Conservation (phyloP, 148 eudicot genomes). For the Talinum fruticosum region DNA sequence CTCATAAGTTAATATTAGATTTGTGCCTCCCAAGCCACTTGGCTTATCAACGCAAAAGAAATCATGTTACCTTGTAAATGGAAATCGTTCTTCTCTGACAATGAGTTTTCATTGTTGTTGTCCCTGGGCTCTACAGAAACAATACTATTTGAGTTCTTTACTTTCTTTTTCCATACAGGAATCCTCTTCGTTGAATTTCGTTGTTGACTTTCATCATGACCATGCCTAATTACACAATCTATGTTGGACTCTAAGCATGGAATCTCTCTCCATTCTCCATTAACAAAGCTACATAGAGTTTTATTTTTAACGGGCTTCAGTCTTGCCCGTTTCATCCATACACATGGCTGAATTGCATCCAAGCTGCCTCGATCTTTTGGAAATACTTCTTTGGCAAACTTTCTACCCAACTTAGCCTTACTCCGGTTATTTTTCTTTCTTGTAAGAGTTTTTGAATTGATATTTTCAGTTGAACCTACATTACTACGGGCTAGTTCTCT, state of each 20-base stretch:
- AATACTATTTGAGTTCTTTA: neutral
- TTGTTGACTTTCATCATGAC: slow-evolving; percentile 12
- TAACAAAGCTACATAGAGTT: neutral
- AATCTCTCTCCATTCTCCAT: slow-evolving; percentile 3
- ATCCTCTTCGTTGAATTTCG: slow-evolving; percentile 22
- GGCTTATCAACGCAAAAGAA: slow-evolving; percentile 5
- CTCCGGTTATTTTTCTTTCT: slow-evolving; percentile 24
- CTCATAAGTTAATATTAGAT: neutral
- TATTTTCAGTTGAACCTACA: neutral
- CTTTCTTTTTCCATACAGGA: slow-evolving; percentile 27
- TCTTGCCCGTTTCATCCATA: slow-evolving; percentile 17
- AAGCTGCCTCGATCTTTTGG: slow-evolving; percentile 18
- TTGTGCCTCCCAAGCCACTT: neutral
- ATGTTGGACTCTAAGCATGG: slow-evolving; percentile 10
- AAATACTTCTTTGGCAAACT: slow-evolving; percentile 10
- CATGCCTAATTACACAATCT: slow-evolving; percentile 1
- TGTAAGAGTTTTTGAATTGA: slow-evolving; percentile 1
- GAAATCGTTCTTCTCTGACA: slow-evolving; percentile 5
- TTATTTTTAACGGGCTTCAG: slow-evolving; percentile 18
- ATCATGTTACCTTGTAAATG: slow-evolving; percentile 2
- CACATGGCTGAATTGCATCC: slow-evolving; percentile 12
- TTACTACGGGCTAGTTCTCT: neutral
- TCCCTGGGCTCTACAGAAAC: neutral
- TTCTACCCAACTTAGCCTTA: slow-evolving; percentile 17
- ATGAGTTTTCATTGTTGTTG: neutral